Evolutionary conservation across 2,329 filamentous ascomycete species (phyloP).

Genomic region (Cercospora zeae-maydis): DNA sequence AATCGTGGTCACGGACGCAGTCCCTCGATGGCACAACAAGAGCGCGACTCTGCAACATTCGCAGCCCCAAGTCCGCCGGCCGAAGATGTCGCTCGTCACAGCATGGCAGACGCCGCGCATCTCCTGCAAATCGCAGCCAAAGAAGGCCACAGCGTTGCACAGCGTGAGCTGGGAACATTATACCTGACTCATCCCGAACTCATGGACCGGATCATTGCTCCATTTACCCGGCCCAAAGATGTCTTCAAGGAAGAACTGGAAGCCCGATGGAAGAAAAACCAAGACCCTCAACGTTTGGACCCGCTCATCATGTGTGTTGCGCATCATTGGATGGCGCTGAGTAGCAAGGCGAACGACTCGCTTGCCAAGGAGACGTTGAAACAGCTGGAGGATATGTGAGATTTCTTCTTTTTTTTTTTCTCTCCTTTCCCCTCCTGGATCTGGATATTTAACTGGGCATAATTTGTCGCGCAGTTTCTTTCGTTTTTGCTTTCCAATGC

Average conservation of each 20-base stretch:
- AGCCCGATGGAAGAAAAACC: conserved; percentile 57
- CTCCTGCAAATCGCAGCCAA: conserved; percentile 94
- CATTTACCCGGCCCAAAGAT: conserved; percentile 77
- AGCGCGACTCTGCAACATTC: conserved; percentile 35
- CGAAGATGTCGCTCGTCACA: conserved; percentile 57
- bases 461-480: neutral
- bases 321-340: conserved; percentile 95
- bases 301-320: conserved; percentile 89
- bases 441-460: neutral
- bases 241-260: conserved; percentile 88
- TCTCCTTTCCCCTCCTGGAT: conserved; percentile 13
- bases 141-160: conserved; percentile 82
- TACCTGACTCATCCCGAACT: conserved; percentile 90
- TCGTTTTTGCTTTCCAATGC: neutral
- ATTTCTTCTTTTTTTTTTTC: conserved; percentile 13
- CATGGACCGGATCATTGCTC: conserved; percentile 72
- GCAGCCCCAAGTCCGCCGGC: conserved; percentile 27
- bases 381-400: conserved; percentile 63
- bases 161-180: conserved; percentile 88
- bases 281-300: conserved; percentile 66
- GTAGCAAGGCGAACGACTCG: conserved; percentile 79
- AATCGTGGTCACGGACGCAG: conserved; percentile 47
- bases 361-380: conserved; percentile 77
- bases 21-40: conserved; percentile 34
- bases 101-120: conserved; percentile 73